Conservation (phyloP, 192 early-diverging fungal genomes). For the Phlyctochytrium arcticum region DNA sequence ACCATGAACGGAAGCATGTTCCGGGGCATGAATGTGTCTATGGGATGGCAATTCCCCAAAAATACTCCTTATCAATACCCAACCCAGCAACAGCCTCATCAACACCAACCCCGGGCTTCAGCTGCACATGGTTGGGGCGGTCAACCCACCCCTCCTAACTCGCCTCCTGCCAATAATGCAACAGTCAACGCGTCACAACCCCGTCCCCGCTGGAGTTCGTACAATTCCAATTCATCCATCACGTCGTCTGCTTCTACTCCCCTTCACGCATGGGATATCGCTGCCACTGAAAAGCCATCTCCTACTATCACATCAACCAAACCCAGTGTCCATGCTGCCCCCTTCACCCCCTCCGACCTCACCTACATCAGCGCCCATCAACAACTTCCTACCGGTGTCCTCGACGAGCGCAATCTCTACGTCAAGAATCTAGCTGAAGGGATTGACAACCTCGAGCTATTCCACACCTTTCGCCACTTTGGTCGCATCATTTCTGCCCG, state of each 20-base stretch:
- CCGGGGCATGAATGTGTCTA: constrained; percentile 35
- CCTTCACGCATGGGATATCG: too few species aligned
- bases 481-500: constrained; percentile 42
- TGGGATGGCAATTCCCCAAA: constrained; percentile 45
- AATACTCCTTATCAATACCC: constrained; percentile 49
- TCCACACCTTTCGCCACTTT: constrained; percentile 38
- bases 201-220: too few species aligned
- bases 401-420: constrained; percentile 47
- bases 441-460: constrained; percentile 42
- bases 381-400: constrained; percentile 16
- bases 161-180: neutral
- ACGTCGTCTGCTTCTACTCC: too few species aligned
- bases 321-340: constrained; percentile 4
- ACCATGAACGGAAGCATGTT: constrained; percentile 40
- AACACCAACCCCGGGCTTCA: constrained; percentile 33
- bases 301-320: neutral
- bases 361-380: neutral
- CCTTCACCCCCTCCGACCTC: neutral
- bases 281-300: too few species aligned
- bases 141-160: constrained; percentile 12
- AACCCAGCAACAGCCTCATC: constrained; percentile 35
- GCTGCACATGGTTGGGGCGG: constrained; percentile 3
- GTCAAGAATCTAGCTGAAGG: constrained; percentile 47
- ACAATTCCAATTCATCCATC: too few species aligned
- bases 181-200: too few species aligned